phyloP scores from a whole-genome alignment of 176 grass and related monocot genomes.

The Bolboschoenus planiculmis region DNA sequence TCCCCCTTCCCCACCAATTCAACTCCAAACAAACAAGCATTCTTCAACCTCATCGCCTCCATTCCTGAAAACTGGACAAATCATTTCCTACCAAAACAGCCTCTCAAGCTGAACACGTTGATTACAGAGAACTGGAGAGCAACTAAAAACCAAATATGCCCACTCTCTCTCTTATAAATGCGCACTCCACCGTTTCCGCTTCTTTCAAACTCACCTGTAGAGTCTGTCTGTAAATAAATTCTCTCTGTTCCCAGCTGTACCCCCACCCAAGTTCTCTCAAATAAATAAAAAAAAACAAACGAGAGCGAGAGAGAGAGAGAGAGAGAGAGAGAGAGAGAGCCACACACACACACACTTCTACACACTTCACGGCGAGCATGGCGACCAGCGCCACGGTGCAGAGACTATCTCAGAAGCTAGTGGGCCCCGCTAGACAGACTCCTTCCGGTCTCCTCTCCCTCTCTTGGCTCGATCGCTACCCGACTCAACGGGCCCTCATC shows the following conservation, averaged over 20 bases:
- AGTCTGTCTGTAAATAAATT: background rate
- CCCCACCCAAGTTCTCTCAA: background rate
- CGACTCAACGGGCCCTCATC: constrained; percentile 77
- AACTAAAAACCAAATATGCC: background rate
- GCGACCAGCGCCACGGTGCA: constrained; percentile 30
- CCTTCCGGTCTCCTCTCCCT: constrained; percentile 46
- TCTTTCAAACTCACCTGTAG: background rate
- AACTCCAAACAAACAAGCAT: background rate
- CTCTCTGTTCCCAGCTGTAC: constrained; percentile 8
- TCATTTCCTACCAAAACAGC: background rate
- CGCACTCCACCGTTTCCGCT: background rate
- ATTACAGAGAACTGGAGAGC: too few relatives aligned
- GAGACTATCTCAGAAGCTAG: constrained; percentile 52
- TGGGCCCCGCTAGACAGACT: constrained; percentile 42
- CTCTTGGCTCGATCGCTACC: constrained; percentile 91
- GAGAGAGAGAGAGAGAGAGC: background rate
- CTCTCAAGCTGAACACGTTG: too few relatives aligned
- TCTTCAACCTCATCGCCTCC: background rate
- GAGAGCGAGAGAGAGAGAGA: background rate
- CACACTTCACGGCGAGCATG: constrained; percentile 22
- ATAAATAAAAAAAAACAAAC: background rate
- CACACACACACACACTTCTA: background rate
- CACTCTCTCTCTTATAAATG: background rate
- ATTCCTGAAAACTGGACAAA: background rate
- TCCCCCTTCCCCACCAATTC: background rate